phyloP scores from a whole-genome alignment of 1,284 basidiomycete genomes.

The Apiotrichum gamsii region DNA sequence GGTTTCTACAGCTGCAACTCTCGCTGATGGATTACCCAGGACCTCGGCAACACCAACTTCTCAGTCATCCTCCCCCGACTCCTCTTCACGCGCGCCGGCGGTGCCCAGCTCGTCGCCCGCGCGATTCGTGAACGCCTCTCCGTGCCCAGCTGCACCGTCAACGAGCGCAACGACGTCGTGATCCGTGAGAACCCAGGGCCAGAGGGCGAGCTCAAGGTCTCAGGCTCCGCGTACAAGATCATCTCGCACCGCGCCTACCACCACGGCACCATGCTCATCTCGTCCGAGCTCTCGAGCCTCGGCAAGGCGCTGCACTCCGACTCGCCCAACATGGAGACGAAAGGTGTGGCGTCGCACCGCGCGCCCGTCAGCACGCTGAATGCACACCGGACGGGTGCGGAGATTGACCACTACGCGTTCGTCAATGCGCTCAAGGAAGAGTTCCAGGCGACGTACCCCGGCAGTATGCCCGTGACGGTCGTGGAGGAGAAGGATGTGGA shows the following conservation, averaged over 20 bases:
- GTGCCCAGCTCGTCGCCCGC: constrained; percentile 68
- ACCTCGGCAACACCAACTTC: constrained; percentile 95
- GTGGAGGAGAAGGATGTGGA: constrained; percentile 51
- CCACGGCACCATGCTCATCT: constrained; percentile 98
- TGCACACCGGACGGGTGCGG: constrained; percentile 47
- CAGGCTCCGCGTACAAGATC: constrained; percentile 97
- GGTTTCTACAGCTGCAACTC: constrained; percentile 33
- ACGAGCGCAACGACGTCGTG: constrained; percentile 86
- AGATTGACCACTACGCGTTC: constrained; percentile 62
- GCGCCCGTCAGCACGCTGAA: constrained; percentile 81
- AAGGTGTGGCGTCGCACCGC: constrained; percentile 82
- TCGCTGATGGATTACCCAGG: constrained; percentile 52
- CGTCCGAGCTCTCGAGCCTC: constrained; percentile 64
- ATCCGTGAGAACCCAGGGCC: constrained; percentile 54
- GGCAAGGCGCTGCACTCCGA: constrained; percentile 62
- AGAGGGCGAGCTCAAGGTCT: constrained; percentile 69
- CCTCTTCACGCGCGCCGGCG: constrained; percentile 72
- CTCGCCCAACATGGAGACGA: constrained; percentile 70
- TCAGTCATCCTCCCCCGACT: constrained; percentile 81
- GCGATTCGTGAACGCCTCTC: constrained; percentile 67
- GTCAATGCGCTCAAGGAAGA: constrained; percentile 62
- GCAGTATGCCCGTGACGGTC: constrained; percentile 50
- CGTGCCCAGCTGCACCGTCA: constrained; percentile 63
- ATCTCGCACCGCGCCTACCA: constrained; percentile 87
- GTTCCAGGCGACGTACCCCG: constrained; percentile 61